These are phyloP conservation scores for Cladosporium colombiae DNA, from an alignment of 2,329 filamentous ascomycete genomes.

Conservation along the genomic window DNA sequence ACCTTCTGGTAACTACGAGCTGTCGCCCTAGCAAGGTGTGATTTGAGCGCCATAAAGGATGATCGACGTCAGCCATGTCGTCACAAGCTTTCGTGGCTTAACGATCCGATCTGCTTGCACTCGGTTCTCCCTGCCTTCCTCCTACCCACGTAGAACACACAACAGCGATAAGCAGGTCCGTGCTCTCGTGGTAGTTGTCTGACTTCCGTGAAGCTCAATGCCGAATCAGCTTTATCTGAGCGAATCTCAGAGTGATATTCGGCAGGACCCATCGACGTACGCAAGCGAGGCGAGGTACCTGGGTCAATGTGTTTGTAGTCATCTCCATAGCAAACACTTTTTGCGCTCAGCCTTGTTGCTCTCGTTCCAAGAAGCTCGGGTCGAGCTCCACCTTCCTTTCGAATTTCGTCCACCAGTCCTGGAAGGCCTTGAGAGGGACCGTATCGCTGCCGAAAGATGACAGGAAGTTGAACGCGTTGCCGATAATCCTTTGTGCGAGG, in stretches of 20 bases:
- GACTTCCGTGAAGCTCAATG: background rate
- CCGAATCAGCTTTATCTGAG: background rate
- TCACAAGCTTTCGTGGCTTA: background rate
- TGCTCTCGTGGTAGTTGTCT: background rate
- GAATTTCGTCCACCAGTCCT: constrained; percentile 98
- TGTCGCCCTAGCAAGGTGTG: background rate
- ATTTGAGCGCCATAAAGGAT: background rate
- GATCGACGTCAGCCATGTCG: background rate
- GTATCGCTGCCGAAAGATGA: constrained; percentile 86
- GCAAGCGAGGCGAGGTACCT: background rate
- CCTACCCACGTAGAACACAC: background rate
- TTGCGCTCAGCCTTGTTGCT: constrained; percentile 41
- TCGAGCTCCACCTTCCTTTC: constrained; percentile 82
- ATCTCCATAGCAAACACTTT: background rate
- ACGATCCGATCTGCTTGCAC: background rate
- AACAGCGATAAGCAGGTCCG: background rate
- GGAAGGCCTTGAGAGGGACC: constrained; percentile 90
- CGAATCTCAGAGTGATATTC: background rate
- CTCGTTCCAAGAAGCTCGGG: constrained; percentile 82
- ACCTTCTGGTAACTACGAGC: background rate
- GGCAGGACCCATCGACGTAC: background rate
- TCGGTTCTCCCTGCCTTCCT: background rate
- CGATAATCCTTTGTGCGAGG: constrained; percentile 89
- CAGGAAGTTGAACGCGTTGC: constrained; percentile 96
- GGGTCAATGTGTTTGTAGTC: background rate